Base-by-base conservation (phyloP, 805 yeast genomes). In the Peterozyma xylosa region DNA sequence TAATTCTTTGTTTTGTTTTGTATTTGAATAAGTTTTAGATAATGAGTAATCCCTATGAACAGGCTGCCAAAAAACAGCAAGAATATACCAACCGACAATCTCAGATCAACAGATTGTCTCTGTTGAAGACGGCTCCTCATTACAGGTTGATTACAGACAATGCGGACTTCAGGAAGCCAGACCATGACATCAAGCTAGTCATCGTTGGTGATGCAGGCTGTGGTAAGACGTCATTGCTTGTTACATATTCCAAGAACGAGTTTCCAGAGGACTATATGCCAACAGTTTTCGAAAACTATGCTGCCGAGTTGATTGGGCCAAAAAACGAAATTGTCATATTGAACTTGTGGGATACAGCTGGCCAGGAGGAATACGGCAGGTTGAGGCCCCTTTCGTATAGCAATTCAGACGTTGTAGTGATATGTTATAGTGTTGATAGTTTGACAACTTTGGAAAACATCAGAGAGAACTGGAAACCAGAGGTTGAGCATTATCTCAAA, bases 161-260 rank as follows among this genome's bases (percentile, higher is more conserved):
- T 27, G 17, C 42, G 11, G 27, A 43, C 1, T 37, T 38, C 16
- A 47, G 42, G 30, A 47, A 44, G 35, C 43, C 40, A 38, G 30
- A 42, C 14, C 42, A 49, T 37, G 51, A 58, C 38, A 54, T 60
- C 47, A 64, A 64, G 41, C 52, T 63, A 15, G 95, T 87, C 11
- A 84, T 84, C 27, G 93, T 88, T 9, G 96, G 96, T 7, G 96
- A 87, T 60, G 89, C 91, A 53, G 90, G 87, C 14, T 82, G 93
- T 58, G 96, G 96, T n/a, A 87, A 87, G 59, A 88, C 96, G 0
- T 83, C 90, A 53, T 60, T 87, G 52, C 43, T 56, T 30, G 50
- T 51, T 32, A 63, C 86, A 15, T 88, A 82, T 57, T 74, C 86
- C 3, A 78, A 80, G 53, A 82, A 84, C 17, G 66, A 70, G 52